phyloP scores from a whole-genome alignment of 2,329 filamentous ascomycete genomes.

The Beauveria medogensis region DNA sequence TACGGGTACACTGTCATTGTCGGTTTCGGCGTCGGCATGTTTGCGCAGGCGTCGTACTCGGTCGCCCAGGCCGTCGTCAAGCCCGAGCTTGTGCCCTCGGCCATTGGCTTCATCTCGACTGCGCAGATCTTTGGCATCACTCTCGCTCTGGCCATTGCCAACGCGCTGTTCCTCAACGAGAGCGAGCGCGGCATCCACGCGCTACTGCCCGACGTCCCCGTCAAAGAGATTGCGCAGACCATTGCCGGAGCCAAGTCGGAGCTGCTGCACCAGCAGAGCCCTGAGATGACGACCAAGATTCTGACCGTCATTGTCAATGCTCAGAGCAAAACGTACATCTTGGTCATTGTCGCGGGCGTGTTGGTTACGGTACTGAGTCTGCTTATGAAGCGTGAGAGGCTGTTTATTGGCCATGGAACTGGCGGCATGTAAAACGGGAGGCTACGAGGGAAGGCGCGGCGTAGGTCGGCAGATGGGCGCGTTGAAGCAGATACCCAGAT shows the following conservation, averaged over 20 bases:
- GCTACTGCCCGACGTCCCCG: constrained; percentile 16
- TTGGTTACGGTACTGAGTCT: background rate
- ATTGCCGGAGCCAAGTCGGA: constrained; percentile 15
- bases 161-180: constrained; percentile 26
- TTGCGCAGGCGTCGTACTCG: constrained; percentile 26
- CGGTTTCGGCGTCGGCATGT: constrained; percentile 30
- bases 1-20: constrained; percentile 31
- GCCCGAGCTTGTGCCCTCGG: constrained; percentile 19
- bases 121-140: constrained; percentile 25
- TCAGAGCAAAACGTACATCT: constrained; percentile 12
- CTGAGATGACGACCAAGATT: constrained; percentile 15
- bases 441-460: background rate
- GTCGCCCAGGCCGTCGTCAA: constrained; percentile 27
- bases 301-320: constrained; percentile 20
- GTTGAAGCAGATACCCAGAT: background rate
- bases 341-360: constrained; percentile 15
- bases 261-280: constrained; percentile 11
- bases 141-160: constrained; percentile 26
- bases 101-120: constrained; percentile 28
- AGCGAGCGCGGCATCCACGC: background rate
- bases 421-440: background rate
- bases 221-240: constrained; percentile 18
- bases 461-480: background rate
- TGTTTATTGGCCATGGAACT: background rate
- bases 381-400: background rate